Percentiles rank a stretch among this genome's conserved stretches.
Conservation (phyloP, 2,329 filamentous ascomycete genomes). For the Fusarium sacchari region DNA sequence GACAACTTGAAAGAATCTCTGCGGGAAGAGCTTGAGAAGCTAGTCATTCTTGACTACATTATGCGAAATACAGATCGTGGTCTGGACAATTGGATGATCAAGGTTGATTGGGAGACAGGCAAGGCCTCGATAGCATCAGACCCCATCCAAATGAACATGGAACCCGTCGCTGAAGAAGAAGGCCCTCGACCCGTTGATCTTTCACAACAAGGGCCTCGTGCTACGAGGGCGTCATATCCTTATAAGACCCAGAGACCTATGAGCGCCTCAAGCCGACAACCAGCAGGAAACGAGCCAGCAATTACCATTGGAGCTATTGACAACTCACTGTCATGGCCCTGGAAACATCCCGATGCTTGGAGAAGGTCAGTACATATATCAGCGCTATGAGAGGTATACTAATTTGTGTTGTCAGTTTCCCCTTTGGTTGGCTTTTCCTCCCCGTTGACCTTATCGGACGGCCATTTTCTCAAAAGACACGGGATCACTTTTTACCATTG, state of each 20-base stretch:
- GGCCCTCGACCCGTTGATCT: slow-evolving; percentile 71
- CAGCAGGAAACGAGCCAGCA: slow-evolving; percentile 61
- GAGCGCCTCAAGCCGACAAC: slow-evolving; percentile 70
- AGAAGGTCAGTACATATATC: slow-evolving; percentile 56
- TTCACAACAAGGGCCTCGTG: slow-evolving; percentile 53
- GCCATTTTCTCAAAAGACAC: slow-evolving; percentile 92
- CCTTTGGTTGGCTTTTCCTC: slow-evolving; percentile 97
- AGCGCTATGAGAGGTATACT: background rate
- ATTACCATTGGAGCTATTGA: slow-evolving; percentile 93
- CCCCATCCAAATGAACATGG: slow-evolving; percentile 74
- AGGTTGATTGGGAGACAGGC: slow-evolving; percentile 86
- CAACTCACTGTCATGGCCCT: slow-evolving; percentile 97
- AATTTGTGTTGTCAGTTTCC: slow-evolving; percentile 72
- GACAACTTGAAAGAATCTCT: slow-evolving; percentile 89
- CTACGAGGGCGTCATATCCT: slow-evolving; percentile 64
- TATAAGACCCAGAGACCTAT: slow-evolving; percentile 87
- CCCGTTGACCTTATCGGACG: slow-evolving; percentile 96
- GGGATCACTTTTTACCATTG: slow-evolving; percentile 94
- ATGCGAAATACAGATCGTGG: slow-evolving; percentile 99
- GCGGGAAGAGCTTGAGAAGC: slow-evolving; percentile 92
- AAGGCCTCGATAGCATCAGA: slow-evolving; percentile 88
- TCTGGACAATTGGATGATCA: slow-evolving; percentile 99
- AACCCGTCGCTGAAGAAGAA: slow-evolving; percentile 54
- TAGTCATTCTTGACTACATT: slow-evolving; percentile 97
- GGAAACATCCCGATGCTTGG: slow-evolving; percentile 97